phyloP scores from a whole-genome alignment of 495 filamentous ascomycete species.

The Aspergillus asperescens region DNA sequence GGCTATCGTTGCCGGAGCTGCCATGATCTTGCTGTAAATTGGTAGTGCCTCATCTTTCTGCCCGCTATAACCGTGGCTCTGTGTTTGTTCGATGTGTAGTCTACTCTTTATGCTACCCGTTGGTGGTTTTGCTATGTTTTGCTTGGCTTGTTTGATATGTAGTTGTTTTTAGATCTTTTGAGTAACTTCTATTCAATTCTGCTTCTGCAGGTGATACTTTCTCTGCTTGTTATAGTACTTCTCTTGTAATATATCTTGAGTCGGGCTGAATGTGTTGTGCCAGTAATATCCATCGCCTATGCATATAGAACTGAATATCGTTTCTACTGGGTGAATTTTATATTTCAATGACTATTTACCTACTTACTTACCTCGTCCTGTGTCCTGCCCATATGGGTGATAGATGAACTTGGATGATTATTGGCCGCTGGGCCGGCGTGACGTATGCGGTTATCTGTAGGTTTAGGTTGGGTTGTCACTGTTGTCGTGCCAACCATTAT shows the following conservation, averaged over 20 bases:
- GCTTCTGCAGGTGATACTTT: neutral
- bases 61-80: neutral
- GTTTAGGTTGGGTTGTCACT: neutral
- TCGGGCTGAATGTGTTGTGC: neutral
- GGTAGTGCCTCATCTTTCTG: neutral
- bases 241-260: neutral
- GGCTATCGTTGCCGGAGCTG: conserved; percentile 59
- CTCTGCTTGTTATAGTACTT: neutral
- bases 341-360: too few species aligned
- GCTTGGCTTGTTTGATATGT: neutral
- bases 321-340: too few species aligned
- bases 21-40: conserved; percentile 61
- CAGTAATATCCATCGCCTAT: neutral
- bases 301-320: too few species aligned
- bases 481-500: conserved; percentile 19
- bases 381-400: too few species aligned
- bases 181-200: conserved; percentile 7
- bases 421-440: too few species aligned
- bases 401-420: too few species aligned
- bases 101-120: neutral
- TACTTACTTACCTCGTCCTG: too few species aligned
- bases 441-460: neutral
- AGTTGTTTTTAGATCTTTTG: conserved; percentile 4
- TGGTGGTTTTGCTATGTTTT: neutral
- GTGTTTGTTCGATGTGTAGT: neutral